These are phyloP conservation scores for Penstemon davidsonii DNA, from an alignment of 257 asterid genomes.

Conservation along the genomic window DNA sequence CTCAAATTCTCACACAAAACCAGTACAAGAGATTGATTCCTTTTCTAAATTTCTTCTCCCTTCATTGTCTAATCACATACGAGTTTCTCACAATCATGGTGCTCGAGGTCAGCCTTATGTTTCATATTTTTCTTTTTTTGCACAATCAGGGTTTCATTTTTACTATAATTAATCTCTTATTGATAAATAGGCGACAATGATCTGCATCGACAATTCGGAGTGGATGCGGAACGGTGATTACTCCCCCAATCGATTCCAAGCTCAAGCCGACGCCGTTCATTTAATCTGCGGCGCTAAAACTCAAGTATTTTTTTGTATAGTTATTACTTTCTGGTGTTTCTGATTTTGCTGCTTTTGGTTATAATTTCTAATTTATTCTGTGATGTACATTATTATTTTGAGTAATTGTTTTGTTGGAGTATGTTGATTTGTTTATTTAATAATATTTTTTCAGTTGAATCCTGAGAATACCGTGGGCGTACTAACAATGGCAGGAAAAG, in stretches of 20 bases:
- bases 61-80: slow-evolving; percentile 5
- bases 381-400: not conserved
- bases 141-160: slow-evolving; percentile 27
- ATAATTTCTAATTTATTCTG: not conserved
- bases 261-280: slow-evolving; percentile 91
- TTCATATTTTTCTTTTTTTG: not conserved
- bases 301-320: slow-evolving; percentile 45
- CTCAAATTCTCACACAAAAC: slow-evolving; percentile 24
- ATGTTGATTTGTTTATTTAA: not conserved
- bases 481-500: slow-evolving; percentile 94
- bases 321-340: not conserved
- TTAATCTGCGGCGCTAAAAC: slow-evolving; percentile 99
- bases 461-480: slow-evolving; percentile 98
- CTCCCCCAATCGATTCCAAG: slow-evolving; percentile 80
- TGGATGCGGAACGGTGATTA: slow-evolving; percentile 99
- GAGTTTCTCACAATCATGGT: slow-evolving; percentile 54
- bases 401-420: not conserved
- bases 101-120: slow-evolving; percentile 67
- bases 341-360: slow-evolving; percentile 26
- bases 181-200: slow-evolving; percentile 79
- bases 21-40: not conserved
- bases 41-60: slow-evolving; percentile 3
- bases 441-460: slow-evolving; percentile 54
- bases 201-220: slow-evolving; percentile 96
- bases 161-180: slow-evolving; percentile 3